These are phyloP conservation scores for Vaccinium myrtillus DNA, from an alignment of 148 eudicot species.

Conservation along the genomic window DNA sequence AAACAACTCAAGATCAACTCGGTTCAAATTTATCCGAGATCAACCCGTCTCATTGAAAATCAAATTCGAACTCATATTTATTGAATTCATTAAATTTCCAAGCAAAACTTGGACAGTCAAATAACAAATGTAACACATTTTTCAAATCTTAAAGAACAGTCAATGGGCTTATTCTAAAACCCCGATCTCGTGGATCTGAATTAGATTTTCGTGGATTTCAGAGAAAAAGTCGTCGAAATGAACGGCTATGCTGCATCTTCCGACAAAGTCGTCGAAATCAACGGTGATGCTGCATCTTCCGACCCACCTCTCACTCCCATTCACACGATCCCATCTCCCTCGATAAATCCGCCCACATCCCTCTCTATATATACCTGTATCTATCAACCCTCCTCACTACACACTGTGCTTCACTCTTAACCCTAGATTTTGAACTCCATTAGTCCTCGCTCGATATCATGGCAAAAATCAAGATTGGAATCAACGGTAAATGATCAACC, in stretches of 20 bases:
- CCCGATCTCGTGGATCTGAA: not conserved
- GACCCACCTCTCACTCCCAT: not conserved
- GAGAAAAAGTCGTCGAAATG: not conserved
- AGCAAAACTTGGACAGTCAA: too few relatives aligned
- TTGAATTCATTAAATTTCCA: too few relatives aligned
- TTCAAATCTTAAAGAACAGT: too few relatives aligned
- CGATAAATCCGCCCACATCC: constrained; percentile 1
- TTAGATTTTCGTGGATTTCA: not conserved
- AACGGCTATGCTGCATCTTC: not conserved
- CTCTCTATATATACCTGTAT: not conserved
- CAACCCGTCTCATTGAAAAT: not conserved
- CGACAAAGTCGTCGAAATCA: not conserved
- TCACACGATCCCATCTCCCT: constrained; percentile 13
- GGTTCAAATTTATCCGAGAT: not conserved
- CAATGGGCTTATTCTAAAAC: not conserved
- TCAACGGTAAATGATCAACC: constrained; percentile 38
- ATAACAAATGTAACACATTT: too few relatives aligned
- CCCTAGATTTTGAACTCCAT: not conserved
- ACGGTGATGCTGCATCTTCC: not conserved
- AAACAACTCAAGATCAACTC: not conserved
- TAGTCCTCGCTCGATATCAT: constrained; percentile 4
- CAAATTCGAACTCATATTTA: too few relatives aligned
- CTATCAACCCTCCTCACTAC: not conserved
- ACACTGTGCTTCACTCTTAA: not conserved
- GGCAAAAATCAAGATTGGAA: constrained; percentile 63